Evolutionary conservation across 441 rosid genomes (phyloP).

Genomic region (Mallotus japonicus): DNA sequence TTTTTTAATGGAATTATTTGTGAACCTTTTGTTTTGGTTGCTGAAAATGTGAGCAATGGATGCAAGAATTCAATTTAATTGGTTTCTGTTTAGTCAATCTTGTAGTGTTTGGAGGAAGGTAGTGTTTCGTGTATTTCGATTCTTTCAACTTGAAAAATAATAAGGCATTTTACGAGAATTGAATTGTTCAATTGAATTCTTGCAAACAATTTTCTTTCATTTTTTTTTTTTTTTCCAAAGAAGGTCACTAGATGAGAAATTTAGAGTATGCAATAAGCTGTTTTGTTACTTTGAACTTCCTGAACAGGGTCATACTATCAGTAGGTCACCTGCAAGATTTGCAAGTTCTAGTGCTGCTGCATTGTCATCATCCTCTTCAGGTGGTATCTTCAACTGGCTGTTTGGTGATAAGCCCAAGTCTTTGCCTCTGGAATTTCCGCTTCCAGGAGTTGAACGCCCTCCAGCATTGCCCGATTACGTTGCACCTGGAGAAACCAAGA

Average conservation of each 20-base stretch:
- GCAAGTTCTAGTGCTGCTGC: conserved; percentile 63
- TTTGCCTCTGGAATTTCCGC: conserved; percentile 54
- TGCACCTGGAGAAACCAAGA: conserved; percentile 47
- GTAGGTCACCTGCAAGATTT: conserved; percentile 35
- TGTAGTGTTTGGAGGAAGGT: no score
- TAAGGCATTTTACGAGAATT: no score
- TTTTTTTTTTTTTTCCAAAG: no score
- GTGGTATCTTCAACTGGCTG: conserved; percentile 59
- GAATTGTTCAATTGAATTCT: no score
- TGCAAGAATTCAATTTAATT: no score
- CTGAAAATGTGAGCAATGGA: not conserved
- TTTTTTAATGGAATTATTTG: not conserved
- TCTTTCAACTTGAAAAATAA: no score
- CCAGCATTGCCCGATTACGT: conserved; percentile 61
- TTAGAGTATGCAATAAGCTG: conserved; percentile 11
- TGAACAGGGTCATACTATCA: conserved; percentile 39
- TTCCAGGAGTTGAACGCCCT: conserved; percentile 59
- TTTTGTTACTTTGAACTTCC: conserved; percentile 1
- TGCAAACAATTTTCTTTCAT: no score
- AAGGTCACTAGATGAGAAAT: not conserved
- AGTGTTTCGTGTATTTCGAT: no score
- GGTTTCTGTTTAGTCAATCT: no score
- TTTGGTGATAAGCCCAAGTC: conserved; percentile 45
- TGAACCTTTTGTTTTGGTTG: not conserved
- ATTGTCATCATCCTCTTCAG: conserved; percentile 45